A percentile compares a stretch with the other conserved stretches of the same genome.
Conservation (phyloP, 129 eudicot genomes). For the Arctium lappa region DNA sequence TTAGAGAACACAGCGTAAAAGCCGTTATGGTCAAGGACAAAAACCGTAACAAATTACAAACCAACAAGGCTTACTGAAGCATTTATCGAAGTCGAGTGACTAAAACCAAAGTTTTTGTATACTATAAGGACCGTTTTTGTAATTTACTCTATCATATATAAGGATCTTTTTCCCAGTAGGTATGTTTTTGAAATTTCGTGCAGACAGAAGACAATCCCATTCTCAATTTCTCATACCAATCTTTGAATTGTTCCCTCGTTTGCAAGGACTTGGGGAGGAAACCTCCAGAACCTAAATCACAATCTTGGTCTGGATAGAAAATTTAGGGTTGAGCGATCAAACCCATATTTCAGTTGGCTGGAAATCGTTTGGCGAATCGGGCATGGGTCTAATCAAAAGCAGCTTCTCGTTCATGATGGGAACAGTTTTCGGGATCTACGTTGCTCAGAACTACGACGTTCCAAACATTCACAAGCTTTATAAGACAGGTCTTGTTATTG, state of each 20-base stretch:
- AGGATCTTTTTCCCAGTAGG: not conserved
- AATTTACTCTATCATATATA: not conserved
- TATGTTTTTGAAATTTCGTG: too few species aligned
- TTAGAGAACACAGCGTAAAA: too few species aligned
- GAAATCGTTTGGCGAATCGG: not conserved
- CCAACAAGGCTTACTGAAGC: not conserved
- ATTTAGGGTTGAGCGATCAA: not conserved
- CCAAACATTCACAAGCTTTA: conserved; percentile 26
- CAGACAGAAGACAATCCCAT: not conserved
- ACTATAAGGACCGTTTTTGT: not conserved
- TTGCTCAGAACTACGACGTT: conserved; percentile 18
- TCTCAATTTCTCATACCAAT: not conserved
- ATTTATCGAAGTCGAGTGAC: not conserved
- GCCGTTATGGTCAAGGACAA: too few species aligned
- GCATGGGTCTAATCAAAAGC: conserved; percentile 13
- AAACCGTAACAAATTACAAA: too few species aligned
- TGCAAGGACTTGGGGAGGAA: too few species aligned
- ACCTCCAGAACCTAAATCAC: too few species aligned
- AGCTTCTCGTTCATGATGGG: conserved; percentile 4
- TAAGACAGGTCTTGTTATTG: conserved; percentile 27
- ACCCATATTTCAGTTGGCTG: not conserved
- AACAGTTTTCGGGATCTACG: conserved; percentile 48
- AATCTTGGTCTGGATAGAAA: not conserved
- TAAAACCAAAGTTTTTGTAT: not conserved
- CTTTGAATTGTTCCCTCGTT: not conserved